Percentiles rank a stretch among this genome's conserved stretches.
These are phyloP conservation scores for Cryptococcus wingfieldii DNA, from an alignment of 1,284 basidiomycete species.

Conservation along the genomic window DNA sequence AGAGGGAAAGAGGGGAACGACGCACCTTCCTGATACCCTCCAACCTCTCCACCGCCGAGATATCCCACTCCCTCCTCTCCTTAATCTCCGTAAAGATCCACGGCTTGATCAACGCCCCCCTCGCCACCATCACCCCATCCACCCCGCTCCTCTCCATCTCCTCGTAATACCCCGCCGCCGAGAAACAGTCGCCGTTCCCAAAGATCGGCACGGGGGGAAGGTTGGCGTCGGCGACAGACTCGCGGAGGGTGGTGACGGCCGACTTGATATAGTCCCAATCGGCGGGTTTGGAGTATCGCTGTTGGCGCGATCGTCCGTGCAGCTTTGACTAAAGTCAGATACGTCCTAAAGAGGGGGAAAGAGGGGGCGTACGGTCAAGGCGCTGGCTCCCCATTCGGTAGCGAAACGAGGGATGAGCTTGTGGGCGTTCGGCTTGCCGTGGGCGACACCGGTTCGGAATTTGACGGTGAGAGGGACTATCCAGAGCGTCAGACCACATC, in stretches of 20 bases:
- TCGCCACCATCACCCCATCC: slow-evolving; percentile 91
- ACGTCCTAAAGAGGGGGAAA: background rate
- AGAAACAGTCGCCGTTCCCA: slow-evolving; percentile 92
- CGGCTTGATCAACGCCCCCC: slow-evolving; percentile 91
- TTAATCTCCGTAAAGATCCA: slow-evolving; percentile 97
- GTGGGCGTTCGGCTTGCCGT: slow-evolving; percentile 78
- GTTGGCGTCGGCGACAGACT: slow-evolving; percentile 67
- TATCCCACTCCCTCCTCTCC: slow-evolving; percentile 90
- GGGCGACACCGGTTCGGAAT: slow-evolving; percentile 85
- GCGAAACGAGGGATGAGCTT: slow-evolving; percentile 84
- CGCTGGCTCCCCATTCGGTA: slow-evolving; percentile 71
- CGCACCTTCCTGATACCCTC: slow-evolving; percentile 74
- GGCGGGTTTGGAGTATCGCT: slow-evolving; percentile 79
- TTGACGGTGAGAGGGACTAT: slow-evolving; percentile 87
- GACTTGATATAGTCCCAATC: slow-evolving; percentile 85
- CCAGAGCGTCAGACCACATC: background rate
- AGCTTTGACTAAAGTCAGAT: slow-evolving; percentile 54
- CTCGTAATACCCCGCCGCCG: slow-evolving; percentile 58
- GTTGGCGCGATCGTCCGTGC: slow-evolving; percentile 87
- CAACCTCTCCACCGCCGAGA: slow-evolving; percentile 81
- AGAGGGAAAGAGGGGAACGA: too few species aligned
- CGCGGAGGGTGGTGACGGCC: slow-evolving; percentile 81
- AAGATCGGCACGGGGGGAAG: slow-evolving; percentile 83
- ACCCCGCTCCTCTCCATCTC: slow-evolving; percentile 73
- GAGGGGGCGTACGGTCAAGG: slow-evolving; percentile 63